Evolutionary conservation across 164 flowering plant genomes (phyloP), one percentile per base, ranked within the genome.

Genomic region (Aristolochia fimbriata): DNA sequence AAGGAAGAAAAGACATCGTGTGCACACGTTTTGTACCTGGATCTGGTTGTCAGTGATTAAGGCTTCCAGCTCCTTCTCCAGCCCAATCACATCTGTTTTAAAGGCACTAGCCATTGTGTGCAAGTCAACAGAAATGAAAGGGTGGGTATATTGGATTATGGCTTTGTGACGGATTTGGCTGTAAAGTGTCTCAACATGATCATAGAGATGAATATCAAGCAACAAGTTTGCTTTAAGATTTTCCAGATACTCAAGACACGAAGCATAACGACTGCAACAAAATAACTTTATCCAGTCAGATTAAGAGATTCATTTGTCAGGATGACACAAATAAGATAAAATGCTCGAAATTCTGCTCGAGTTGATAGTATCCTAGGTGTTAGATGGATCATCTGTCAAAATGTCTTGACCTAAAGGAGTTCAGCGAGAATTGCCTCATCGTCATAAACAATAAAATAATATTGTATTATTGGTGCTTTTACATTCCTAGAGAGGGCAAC

Each of bases 81-180:
- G 73, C 21, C 91, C 96, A 1, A 85, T 64, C 21, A 86, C 82
- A 67, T 73, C 82, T 9, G 99, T 94, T 67, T 87, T 90, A 68
- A 94, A 94, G 50, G 99, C 99, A 83, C 80, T 77, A 33, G 99
- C 99, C 97, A 94, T 94, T 83, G 86, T 91, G 62, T 62, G 65
- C 71, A 94, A 70, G 70, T 91, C 99, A 67, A 94, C 97, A 50
- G 97, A 94, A 64, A 91, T 83, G 70, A 88, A 94, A 22, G 99
- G 99, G 65, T 65, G 95, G 16, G 99, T 91, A 64, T 93, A 94
- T 73, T 94, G 96, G 70, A 94, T 88, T 55, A 94, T 85, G 52
- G 99, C 99, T 74, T 88, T 91, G 81, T 78, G 83, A 16, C 97
- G 95, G 61, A 94, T 94, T 66, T 87, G 86, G 65, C 73, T 77